phyloP scores from a whole-genome alignment of 306 rosid genomes.

The Medicago arabica region DNA sequence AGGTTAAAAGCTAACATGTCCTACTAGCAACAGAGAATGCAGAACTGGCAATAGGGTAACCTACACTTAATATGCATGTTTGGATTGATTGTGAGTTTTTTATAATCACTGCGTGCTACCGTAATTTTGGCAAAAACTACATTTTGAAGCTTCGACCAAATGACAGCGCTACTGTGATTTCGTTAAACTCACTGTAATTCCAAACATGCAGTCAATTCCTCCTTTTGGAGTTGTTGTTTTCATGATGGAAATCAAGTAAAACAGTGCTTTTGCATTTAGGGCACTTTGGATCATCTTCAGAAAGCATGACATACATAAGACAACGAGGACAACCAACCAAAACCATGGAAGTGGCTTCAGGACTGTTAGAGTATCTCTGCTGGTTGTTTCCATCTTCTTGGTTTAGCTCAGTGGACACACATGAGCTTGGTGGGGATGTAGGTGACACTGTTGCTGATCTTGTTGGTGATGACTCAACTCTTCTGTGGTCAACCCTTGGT shows the following conservation, averaged over 20 bases:
- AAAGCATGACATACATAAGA: slow-evolving; percentile 92
- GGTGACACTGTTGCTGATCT: slow-evolving; percentile 70
- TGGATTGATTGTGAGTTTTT: not conserved
- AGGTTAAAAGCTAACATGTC: slow-evolving; percentile 43
- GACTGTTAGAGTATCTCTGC: slow-evolving; percentile 59
- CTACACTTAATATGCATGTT: not conserved
- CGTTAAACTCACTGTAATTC: not conserved
- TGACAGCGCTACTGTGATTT: not conserved
- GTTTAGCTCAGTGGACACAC: slow-evolving; percentile 76
- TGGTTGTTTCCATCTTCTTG: slow-evolving; percentile 50
- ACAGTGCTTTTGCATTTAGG: slow-evolving; percentile 96
- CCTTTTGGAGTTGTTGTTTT: slow-evolving; percentile 51
- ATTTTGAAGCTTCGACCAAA: not conserved
- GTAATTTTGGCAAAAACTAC: not conserved
- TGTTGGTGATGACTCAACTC: slow-evolving; percentile 55
- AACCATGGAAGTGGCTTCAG: slow-evolving; percentile 80
- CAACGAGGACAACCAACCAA: slow-evolving; percentile 87
- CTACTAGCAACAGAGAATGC: slow-evolving; percentile 35
- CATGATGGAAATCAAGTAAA: slow-evolving; percentile 79
- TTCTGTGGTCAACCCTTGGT: slow-evolving; percentile 57
- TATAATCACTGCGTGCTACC: not conserved
- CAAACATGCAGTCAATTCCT: slow-evolving; percentile 49
- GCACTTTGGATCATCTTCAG: slow-evolving; percentile 79
- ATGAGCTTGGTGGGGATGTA: slow-evolving; percentile 80
- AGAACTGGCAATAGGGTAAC: slow-evolving; percentile 19